Evolutionary conservation across 352 stramenopile species (phyloP), one percentile per base, ranked within the genome.

Genomic region (Globisporangium camurandrum): DNA sequence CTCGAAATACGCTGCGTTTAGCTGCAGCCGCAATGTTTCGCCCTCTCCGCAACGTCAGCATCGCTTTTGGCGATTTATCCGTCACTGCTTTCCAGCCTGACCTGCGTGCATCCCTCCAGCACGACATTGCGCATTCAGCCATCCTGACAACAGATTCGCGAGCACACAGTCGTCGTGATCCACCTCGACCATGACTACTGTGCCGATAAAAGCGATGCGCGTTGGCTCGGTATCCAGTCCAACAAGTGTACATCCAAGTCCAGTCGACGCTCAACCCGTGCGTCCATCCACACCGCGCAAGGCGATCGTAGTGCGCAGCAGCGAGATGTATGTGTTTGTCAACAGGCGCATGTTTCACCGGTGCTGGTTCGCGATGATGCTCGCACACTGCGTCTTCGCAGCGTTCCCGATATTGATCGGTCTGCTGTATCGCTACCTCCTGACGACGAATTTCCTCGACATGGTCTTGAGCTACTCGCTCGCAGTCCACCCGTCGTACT

Each of bases 351-450:
- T 10, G 45, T 42, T 51, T 9, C 8, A 14, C 14, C 20, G 45
- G 20, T 33, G 27, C 30, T 51, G 45, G 31, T 1, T 41, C 20
- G 6, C 45, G 14, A 31, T 51, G 20, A 40, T 42, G 31, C 20
- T 31, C 31, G 23, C 45, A 8, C 45, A 51, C 31, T 40, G 19
- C 22, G 22, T 31, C 14, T 57, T 31, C 26, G 41, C 22, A 1
- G 22, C 30, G 16, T 57, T 49, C 17, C 31, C 33, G 0, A 31
- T 14, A 7, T 7, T 36, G 16, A 36, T 57, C 8, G 51, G 36
- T 1, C 5, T 49, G 3, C 43, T 57, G 17, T 57, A 57, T 12
- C 51, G 23, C 10, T 57, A 52, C 20, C 3, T 57, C 6, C 20
- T 20, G 20, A 51, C 33, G 19, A 45, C 36, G 16, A 40, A 20